Conservation (phyloP, 139 green algal species). For the Picochlorum sp. region DNA sequence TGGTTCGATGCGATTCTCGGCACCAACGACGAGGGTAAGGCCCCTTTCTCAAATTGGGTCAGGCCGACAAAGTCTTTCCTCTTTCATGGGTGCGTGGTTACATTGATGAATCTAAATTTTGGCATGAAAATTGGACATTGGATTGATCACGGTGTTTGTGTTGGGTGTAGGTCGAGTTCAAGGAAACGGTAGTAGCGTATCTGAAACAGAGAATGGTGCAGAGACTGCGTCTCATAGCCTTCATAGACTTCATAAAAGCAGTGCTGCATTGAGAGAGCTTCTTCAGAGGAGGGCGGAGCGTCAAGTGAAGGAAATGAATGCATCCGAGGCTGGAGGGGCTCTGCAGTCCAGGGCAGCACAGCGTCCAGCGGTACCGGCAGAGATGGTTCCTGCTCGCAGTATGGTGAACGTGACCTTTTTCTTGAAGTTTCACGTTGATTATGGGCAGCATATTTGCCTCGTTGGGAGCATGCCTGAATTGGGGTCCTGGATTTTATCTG, state of each 20-base stretch:
- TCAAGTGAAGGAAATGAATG: conserved; percentile 6
- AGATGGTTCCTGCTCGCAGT: not conserved
- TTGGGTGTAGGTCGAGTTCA: too few species aligned
- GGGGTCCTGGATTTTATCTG: conserved; percentile 28
- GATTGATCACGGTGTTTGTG: too few species aligned
- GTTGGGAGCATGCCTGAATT: conserved; percentile 35
- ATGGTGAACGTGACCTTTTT: conserved; percentile 29
- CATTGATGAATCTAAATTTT: too few species aligned
- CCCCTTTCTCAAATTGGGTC: too few species aligned
- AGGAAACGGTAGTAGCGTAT: too few species aligned
- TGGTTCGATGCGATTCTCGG: too few species aligned
- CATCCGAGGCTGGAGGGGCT: not conserved
- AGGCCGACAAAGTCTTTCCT: too few species aligned
- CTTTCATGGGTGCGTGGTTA: too few species aligned
- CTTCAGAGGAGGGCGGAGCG: conserved; percentile 20
- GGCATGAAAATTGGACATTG: too few species aligned
- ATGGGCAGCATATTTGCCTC: conserved; percentile 33
- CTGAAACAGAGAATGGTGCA: not conserved
- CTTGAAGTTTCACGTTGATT: conserved; percentile 34
- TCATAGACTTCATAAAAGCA: conserved; percentile 16
- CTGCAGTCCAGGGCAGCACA: not conserved
- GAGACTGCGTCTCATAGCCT: not conserved
- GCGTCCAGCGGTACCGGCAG: not conserved
- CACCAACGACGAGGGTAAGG: too few species aligned
- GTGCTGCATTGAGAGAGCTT: conserved; percentile 10